A percentile compares a stretch with the other conserved stretches of the same genome.
Conservation (phyloP, 129 eudicot species). For the Calendula officinalis region DNA sequence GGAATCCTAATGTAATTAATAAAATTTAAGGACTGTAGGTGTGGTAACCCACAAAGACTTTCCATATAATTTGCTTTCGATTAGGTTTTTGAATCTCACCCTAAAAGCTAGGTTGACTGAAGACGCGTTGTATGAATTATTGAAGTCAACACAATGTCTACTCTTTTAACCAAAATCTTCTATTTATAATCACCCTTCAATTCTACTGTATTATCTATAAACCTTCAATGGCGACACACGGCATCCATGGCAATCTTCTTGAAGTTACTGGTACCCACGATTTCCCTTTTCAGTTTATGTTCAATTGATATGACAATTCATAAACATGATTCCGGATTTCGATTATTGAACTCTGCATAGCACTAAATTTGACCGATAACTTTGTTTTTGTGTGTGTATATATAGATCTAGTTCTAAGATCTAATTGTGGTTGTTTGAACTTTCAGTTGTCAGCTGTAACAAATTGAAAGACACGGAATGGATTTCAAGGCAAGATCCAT, state of each 20-base stretch:
- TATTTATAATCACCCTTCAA: conserved; percentile 5
- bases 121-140: neutral
- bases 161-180: neutral
- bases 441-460: conserved; percentile 67
- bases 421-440: conserved; percentile 5
- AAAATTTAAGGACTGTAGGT: too few relatives aligned
- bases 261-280: conserved; percentile 73
- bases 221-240: conserved; percentile 52
- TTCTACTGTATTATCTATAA: too few relatives aligned
- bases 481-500: conserved; percentile 98
- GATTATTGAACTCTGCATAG: neutral
- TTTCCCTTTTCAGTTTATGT: neutral
- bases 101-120: too few relatives aligned
- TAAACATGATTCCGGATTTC: conserved; percentile 2
- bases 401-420: neutral
- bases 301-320: neutral
- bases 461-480: conserved; percentile 93
- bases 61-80: too few relatives aligned
- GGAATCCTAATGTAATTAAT: too few relatives aligned
- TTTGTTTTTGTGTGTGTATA: neutral
- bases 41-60: too few relatives aligned
- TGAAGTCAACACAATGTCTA: neutral
- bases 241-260: conserved; percentile 84
- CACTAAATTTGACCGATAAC: neutral
- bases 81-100: too few relatives aligned